Base-by-base conservation (phyloP, 208 protist species). In the Paratrypanosoma confusum region DNA sequence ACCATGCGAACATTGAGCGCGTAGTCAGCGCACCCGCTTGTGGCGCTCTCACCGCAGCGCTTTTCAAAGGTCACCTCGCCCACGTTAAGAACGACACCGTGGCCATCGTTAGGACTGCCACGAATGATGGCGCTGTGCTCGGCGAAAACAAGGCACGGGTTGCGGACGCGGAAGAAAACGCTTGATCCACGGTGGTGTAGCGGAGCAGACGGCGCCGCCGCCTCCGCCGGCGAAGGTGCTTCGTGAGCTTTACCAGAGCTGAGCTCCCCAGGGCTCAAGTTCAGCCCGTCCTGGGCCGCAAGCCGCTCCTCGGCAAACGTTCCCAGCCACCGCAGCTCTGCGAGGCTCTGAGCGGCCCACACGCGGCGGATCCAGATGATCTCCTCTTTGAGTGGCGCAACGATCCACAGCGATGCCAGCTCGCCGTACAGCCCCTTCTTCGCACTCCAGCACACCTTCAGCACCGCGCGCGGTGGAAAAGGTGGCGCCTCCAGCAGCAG, bases 221-320 rank as follows among this genome's bases (percentile, higher is more conserved):
- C n/a, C n/a, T n/a, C n/a, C n/a, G n/a, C n/a, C n/a, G n/a, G n/a
- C n/a, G n/a, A n/a, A n/a, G n/a, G 3, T 39, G 33, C 14, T 45
- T 25, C 31, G 20, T 25, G 11, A 3, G n/a, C 14, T 6, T 29
- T 2, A 5, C 26, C 21, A 5, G 21, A 3, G 1, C 11, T 13
- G 24, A 25, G 26, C 32, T 17, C 6, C 18, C 5, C 22, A 10
- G 18, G 14, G 10, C 13, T 42, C 18, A 5, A 13, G 4, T 26
- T 6, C 1, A 11, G 22, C n/a, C 39, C 27, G 16, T 6, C 48
- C 14, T 25, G 17, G 34, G 16, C 25, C 18, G 36, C 29, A 8
- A 13, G 11, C 2, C 68, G 55, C 22, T 70, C 68, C 43, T 76
- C 68, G 10, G 53, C 35, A 39, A 58, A 66, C 0, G 51, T 54